Conservation (phyloP, 1,139 yeast genomes). For the Yamadazyma diospyri region DNA sequence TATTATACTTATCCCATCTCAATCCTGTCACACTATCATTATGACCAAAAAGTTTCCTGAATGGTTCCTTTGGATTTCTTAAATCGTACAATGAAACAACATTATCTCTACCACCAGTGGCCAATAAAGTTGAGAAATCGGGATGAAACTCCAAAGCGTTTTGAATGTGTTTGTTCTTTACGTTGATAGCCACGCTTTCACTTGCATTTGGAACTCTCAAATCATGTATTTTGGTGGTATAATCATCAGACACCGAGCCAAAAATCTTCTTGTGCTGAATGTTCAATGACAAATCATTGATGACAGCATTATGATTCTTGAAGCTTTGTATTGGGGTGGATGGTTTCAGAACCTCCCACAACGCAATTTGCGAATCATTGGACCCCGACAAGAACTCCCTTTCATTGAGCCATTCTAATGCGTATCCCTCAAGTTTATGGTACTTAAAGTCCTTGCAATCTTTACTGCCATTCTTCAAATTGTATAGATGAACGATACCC, state of each 20-base stretch:
- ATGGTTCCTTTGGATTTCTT: constrained; percentile 43
- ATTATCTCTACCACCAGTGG: constrained; percentile 55
- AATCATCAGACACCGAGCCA: constrained; percentile 75
- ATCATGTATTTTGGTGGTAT: constrained; percentile 64
- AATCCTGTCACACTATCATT: constrained; percentile 38
- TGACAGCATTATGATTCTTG: constrained; percentile 46
- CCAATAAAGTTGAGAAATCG: constrained; percentile 39
- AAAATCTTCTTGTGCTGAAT: constrained; percentile 41
- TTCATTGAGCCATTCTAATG: constrained; percentile 59
- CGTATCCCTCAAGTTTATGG: constrained; percentile 67
- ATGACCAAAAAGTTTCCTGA: constrained; percentile 51
- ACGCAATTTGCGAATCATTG: constrained; percentile 61
- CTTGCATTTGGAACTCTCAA: constrained; percentile 38
- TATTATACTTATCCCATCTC: constrained; percentile 33
- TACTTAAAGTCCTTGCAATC: constrained; percentile 43
- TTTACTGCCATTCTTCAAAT: constrained; percentile 19
- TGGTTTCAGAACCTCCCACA: constrained; percentile 58
- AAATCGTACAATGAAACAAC: constrained; percentile 49
- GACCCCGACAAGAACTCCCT: constrained; percentile 60
- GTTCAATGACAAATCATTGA: constrained; percentile 54
- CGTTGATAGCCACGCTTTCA: constrained; percentile 40
- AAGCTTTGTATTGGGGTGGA: constrained; percentile 43
- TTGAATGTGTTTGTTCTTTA: constrained; percentile 43
- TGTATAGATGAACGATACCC: constrained; percentile 47
- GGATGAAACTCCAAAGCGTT: constrained; percentile 51